Percentiles rank a stretch among this genome's conserved stretches.
Conservation (phyloP, 2,329 filamentous ascomycete genomes). For the Sclerotinia glacialis region DNA sequence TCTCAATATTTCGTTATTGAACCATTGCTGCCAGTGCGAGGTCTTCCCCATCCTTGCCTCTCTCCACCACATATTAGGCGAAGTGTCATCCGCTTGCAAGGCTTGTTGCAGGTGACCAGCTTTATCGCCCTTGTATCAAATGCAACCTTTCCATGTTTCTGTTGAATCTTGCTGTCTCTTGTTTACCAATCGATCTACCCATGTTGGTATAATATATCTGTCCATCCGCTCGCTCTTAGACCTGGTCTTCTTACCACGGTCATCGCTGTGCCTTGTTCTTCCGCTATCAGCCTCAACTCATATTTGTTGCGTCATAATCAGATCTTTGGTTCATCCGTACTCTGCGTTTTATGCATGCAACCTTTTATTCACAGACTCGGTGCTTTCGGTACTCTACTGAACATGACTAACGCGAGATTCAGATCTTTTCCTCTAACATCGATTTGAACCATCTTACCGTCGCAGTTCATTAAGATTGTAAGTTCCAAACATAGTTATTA, state of each 20-base stretch:
- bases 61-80: slow-evolving; percentile 31
- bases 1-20: slow-evolving; percentile 24
- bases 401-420: slow-evolving; percentile 12
- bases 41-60: slow-evolving; percentile 30
- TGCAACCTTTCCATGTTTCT: slow-evolving; percentile 28
- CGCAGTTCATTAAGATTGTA: slow-evolving; percentile 10
- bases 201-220: slow-evolving; percentile 39
- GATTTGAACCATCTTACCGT: background rate
- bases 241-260: slow-evolving; percentile 34
- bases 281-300: slow-evolving; percentile 17
- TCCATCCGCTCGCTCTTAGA: slow-evolving; percentile 32
- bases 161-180: slow-evolving; percentile 32
- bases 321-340: slow-evolving; percentile 12
- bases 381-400: background rate
- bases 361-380: slow-evolving; percentile 6
- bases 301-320: slow-evolving; percentile 14
- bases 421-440: background rate
- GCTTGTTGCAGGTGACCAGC: slow-evolving; percentile 36
- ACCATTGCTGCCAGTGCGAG: slow-evolving; percentile 23
- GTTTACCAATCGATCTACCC: slow-evolving; percentile 36
- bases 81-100: slow-evolving; percentile 34
- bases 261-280: slow-evolving; percentile 23
- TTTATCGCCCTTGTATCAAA: slow-evolving; percentile 28
- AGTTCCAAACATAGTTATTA: background rate
- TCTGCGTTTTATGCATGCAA: slow-evolving; percentile 15